Base-by-base conservation (phyloP, 2,329 filamentous ascomycete genomes). In the Verruconis gallopava region DNA sequence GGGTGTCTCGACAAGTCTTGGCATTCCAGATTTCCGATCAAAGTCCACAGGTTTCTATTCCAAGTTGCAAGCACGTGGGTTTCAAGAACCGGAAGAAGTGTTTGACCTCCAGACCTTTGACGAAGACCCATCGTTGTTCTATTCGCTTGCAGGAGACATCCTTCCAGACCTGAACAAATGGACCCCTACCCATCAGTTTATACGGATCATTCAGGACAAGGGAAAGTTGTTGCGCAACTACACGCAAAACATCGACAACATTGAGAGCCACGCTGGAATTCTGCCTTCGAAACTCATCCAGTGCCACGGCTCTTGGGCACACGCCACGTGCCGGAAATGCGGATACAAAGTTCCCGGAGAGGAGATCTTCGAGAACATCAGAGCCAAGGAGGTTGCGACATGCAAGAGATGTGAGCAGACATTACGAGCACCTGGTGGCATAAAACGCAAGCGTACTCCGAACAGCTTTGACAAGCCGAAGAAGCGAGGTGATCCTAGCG, bases 241-340 rank as follows among this genome's bases (percentile, higher is more conserved):
- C 66, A 93, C 91, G 0, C 91, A 98, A 59, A 98, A 98, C 60
- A 96, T 98, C 55, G 91, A 98, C 67, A 95, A 95, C 52, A 77
- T 95, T 40, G 89, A 98, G 60, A 74, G 79, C 47, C 79, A 83
- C 53, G 89, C 89, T 0, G 91, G 91, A 17, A 84, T 98, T 46
- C 63, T 69, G 17, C 72, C 76, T 1, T 79, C 84, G 22, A 93
- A 91, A 55, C 72, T 96, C 14, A 81, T 98, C 20, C 89, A 98
- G 62, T 96, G 91, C 58, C 91, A 98, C 57, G 91, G 91, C 46
- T 94, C 85, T 4, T 96, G 95, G 65, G 88, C 88, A 34, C 93
- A 82, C 0, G 91, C 91, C 17, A 84, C 79, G 2, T 98, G 91
- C 60, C 74, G 91, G 36, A 79, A 83, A 54, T 98, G 91, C 60